Evolutionary conservation across 768 basidiomycete genomes (phyloP), one percentile per base, ranked within the genome.

Genomic region (Boletales sp.): DNA sequence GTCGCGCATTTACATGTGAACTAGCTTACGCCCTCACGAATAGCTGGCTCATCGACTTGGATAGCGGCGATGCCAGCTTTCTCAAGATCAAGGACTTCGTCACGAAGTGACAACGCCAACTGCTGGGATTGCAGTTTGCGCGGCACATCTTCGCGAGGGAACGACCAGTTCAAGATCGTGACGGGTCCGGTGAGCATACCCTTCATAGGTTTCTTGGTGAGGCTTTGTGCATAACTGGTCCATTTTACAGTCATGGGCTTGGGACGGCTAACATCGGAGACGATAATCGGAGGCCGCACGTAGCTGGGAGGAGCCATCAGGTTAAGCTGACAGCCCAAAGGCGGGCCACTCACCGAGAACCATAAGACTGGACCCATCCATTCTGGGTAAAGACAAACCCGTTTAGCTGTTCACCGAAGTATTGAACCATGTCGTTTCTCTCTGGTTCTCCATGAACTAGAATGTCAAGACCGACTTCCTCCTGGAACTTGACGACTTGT

Each of bases 401-500:
- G 44, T 81, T 75, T 56, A 99, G 79, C 67, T 84, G 89, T 73
- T 99, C 96, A 58, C 96, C 96, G 61, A 98, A 99, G 84, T 99
- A 99, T 76, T 98, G 94, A 56, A 96, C 94, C 95, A 98, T 98
- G 81, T 97, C 95, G 70, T 97, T 97, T 64, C 95, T 84, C 78
- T 99, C 95, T 47, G 95, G 90, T 73, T 99, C 96, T 65, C 96
- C 96, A 72, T 99, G 96, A 54, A 99, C 96, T 61, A 98, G 81
- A 51, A 99, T 81, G 73, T 99, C 96, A 60, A 99, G 85, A 58
- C 90, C 95, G 58, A 94, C 81, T 72, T 82, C 84, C 79, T 98
- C 95, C 73, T 99, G 96, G 91, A 98, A 95, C 57, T 84, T 80
- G 60, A 98, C 94, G 55, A 93, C 94, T 48, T 70, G 71, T 75